Evolutionary conservation across 306 rosid species (phyloP), one percentile per base, ranked within the genome.

Genomic region (Heteromeles arbutifolia): DNA sequence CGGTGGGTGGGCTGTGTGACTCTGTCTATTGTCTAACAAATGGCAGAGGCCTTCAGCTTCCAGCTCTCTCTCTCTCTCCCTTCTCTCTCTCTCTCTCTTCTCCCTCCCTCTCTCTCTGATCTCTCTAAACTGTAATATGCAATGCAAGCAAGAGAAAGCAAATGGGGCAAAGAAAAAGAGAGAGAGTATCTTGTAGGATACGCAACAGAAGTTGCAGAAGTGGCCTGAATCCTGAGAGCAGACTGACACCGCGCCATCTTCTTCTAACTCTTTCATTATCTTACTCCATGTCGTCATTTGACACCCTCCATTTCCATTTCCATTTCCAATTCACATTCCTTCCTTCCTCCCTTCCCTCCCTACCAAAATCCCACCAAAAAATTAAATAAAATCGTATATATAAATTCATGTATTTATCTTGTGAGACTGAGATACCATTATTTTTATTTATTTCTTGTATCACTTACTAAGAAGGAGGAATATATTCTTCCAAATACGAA

Each of bases 221-320:
- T n/a, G 14, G 62, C 25, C 62, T 56, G 25, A 21, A 48, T 24
- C 65, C 75, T 50, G 52, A 56, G 50, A 24, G 54, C 52, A 64
- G 64, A 70, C 58, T 29, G 74, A 58, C 84, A 43, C 59, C 74
- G 43, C 69, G 28, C 57, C 11, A 21, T 58, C 57, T 62, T 72
- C 57, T 62, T 57, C 78, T 8, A 21, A 77, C 80, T 57, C 77
- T 4, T 54, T 84, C 58, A 80, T 75, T 64, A 45, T 58, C 66
- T 50, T 32, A 58, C 75, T 68, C 74, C 70, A 85, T 65, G 74
- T 48, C 82, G 67, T 79, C 79, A 56, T 72, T 29, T 11, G 52
- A 61, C 54, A 73, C 54, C 21, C 4, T 75, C 81, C 17, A 17
- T 14, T n/a, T 13, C 37, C 18, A 25, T 9, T 28, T 78, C 34